Conservation (phyloP, 805 yeast species). For the Metschnikowia continentalis region DNA sequence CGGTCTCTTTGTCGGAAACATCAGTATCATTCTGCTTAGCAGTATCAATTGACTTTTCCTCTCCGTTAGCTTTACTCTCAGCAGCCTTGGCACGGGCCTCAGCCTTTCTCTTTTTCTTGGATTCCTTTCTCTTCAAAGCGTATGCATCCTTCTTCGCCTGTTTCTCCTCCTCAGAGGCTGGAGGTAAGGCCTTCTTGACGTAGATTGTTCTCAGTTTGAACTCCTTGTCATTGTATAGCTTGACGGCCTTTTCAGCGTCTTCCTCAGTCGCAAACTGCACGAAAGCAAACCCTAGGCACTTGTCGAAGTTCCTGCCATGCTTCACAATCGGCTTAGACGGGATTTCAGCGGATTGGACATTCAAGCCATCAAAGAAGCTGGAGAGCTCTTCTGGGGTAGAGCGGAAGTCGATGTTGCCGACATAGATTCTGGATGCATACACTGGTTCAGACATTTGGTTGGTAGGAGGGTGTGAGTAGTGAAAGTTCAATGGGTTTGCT, state of each 20-base stretch:
- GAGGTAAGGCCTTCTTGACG: slow-evolving; percentile 52
- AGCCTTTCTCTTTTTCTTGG: slow-evolving; percentile 16
- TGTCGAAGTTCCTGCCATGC: slow-evolving; percentile 34
- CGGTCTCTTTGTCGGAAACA: background rate
- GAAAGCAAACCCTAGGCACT: slow-evolving; percentile 57
- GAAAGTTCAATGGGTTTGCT: slow-evolving; percentile 1
- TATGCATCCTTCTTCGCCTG: slow-evolving; percentile 32
- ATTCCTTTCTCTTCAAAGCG: slow-evolving; percentile 22
- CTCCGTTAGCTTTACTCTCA: slow-evolving; percentile 8
- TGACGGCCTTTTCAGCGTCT: slow-evolving; percentile 44
- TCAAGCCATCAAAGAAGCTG: slow-evolving; percentile 46
- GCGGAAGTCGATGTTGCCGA: slow-evolving; percentile 41
- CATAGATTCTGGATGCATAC: slow-evolving; percentile 31
- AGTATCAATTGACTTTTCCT: background rate
- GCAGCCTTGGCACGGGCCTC: slow-evolving; percentile 7
- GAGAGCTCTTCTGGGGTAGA: slow-evolving; percentile 43
- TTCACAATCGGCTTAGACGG: slow-evolving; percentile 42
- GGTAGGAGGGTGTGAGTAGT: background rate
- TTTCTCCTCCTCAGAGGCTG: slow-evolving; percentile 44
- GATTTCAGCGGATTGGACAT: slow-evolving; percentile 45
- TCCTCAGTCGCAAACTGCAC: slow-evolving; percentile 46
- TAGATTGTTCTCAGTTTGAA: slow-evolving; percentile 47
- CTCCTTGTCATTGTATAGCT: slow-evolving; percentile 36
- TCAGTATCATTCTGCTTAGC: background rate
- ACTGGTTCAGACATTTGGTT: slow-evolving; percentile 1